Conservation (phyloP, 495 filamentous ascomycete species). For the Xylaria sp. region DNA sequence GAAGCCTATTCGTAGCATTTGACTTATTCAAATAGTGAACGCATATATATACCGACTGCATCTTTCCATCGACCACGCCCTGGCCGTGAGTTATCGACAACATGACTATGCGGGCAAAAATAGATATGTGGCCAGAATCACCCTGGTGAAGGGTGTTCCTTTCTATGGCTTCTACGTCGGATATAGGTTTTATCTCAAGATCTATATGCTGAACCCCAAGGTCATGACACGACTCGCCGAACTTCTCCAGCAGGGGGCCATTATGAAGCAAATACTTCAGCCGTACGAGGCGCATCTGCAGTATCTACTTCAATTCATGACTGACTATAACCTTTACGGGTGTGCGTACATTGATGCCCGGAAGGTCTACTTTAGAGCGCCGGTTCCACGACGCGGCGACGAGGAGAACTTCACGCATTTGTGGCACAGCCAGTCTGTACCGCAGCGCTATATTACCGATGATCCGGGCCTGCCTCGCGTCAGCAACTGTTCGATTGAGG, state of each 20-base stretch:
- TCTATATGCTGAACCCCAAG: constrained; percentile 87
- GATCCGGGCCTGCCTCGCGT: constrained; percentile 70
- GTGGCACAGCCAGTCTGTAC: constrained; percentile 78
- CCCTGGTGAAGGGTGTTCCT: constrained; percentile 88
- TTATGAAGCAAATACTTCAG: constrained; percentile 83
- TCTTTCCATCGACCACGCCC: constrained; percentile 81
- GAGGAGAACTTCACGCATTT: constrained; percentile 65
- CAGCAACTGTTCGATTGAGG: constrained; percentile 87
- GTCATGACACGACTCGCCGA: constrained; percentile 84
- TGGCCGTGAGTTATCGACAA: constrained; percentile 81
- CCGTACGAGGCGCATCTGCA: constrained; percentile 93
- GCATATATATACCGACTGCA: constrained; percentile 76
- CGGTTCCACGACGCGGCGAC: constrained; percentile 70
- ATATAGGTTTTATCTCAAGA: constrained; percentile 89
- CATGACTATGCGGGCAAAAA: constrained; percentile 71
- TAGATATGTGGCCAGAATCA: constrained; percentile 86
- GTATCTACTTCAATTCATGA: constrained; percentile 95
- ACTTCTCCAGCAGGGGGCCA: constrained; percentile 81
- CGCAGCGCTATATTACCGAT: constrained; percentile 59
- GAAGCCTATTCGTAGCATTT: not conserved
- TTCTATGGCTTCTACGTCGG: constrained; percentile 97
- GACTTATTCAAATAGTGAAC: constrained; percentile 58
- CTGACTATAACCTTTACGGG: constrained; percentile 94
- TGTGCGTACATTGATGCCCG: constrained; percentile 75
- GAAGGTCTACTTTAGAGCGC: constrained; percentile 73